Conservation (phyloP, 371 early-diverging fungal species). For the Batrachochytrium dendrobatidis region DNA sequence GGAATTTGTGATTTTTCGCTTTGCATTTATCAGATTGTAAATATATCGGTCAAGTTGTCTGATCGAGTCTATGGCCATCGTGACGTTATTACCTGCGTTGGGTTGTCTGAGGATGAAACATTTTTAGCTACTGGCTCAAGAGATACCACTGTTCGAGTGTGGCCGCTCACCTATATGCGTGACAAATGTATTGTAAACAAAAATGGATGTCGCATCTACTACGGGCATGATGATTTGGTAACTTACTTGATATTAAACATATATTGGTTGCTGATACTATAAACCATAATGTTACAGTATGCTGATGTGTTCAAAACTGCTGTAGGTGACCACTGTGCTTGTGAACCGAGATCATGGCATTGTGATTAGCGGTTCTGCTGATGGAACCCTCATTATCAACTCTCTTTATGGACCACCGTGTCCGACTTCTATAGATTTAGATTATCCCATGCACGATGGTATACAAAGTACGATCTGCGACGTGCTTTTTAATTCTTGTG, state of each 20-base stretch:
- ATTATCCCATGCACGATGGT: background rate
- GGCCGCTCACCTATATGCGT: slow-evolving; percentile 31
- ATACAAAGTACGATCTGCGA: background rate
- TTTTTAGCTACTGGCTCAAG: slow-evolving; percentile 58
- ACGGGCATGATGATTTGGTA: slow-evolving; percentile 50
- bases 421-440: background rate
- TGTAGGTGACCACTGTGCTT: slow-evolving; percentile 41
- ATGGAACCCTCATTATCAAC: slow-evolving; percentile 43
- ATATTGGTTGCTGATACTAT: background rate
- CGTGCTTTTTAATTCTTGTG: background rate
- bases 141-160: slow-evolving; percentile 54
- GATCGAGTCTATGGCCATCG: slow-evolving; percentile 47
- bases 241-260: too few relatives aligned
- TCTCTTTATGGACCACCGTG: background rate
- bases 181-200: slow-evolving; percentile 14
- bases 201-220: slow-evolving; percentile 23
- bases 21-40: slow-evolving; percentile 17
- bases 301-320: slow-evolving; percentile 24
- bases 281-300: background rate
- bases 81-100: slow-evolving; percentile 56
- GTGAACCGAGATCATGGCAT: slow-evolving; percentile 44
- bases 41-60: slow-evolving; percentile 13
- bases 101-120: slow-evolving; percentile 41
- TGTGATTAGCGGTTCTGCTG: slow-evolving; percentile 48
- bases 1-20: slow-evolving; percentile 46